Conservation (phyloP, 2,329 filamentous ascomycete genomes). For the Pyrenophora seminiperda region DNA sequence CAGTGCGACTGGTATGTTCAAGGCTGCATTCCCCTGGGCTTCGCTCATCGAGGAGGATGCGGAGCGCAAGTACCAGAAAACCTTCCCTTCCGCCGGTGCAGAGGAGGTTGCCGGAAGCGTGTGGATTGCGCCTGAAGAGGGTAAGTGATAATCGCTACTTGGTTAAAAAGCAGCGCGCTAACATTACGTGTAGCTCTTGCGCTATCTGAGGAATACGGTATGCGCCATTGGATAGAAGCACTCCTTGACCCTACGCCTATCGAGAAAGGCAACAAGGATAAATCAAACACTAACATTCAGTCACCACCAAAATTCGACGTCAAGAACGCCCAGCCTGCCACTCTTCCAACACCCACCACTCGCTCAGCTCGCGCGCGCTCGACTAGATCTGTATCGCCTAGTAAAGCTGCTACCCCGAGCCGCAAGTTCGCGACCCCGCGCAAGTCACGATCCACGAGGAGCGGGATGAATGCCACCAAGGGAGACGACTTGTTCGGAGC, state of each 20-base stretch:
- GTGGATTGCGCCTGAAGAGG: slow-evolving; percentile 83
- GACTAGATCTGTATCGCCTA: slow-evolving; percentile 64
- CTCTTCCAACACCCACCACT: slow-evolving; percentile 23
- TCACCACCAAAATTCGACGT: slow-evolving; percentile 81
- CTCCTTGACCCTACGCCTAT: slow-evolving; percentile 89
- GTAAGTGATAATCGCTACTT: slow-evolving; percentile 48
- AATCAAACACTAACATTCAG: slow-evolving; percentile 71
- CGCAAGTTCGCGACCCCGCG: slow-evolving; percentile 59
- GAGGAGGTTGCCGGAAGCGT: slow-evolving; percentile 97
- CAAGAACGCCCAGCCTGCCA: slow-evolving; percentile 46
- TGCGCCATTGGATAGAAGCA: slow-evolving; percentile 87
- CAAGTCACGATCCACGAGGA: slow-evolving; percentile 57
- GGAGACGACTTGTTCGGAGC: slow-evolving; percentile 48
- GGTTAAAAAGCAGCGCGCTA: slow-evolving; percentile 13
- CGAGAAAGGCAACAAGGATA: slow-evolving; percentile 65
- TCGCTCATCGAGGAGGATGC: slow-evolving; percentile 72
- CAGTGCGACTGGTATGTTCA: slow-evolving; percentile 90
- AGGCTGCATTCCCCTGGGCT: slow-evolving; percentile 83
- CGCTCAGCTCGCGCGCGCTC: slow-evolving; percentile 57
- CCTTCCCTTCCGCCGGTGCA: slow-evolving; percentile 75
- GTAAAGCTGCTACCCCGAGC: slow-evolving; percentile 54
- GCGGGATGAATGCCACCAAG: slow-evolving; percentile 32
- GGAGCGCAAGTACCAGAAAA: slow-evolving; percentile 85
- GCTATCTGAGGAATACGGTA: slow-evolving; percentile 85
- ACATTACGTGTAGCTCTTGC: slow-evolving; percentile 67